phyloP scores from a whole-genome alignment of 1,284 basidiomycete species.

The Austroboletus novae-zelandiae region DNA sequence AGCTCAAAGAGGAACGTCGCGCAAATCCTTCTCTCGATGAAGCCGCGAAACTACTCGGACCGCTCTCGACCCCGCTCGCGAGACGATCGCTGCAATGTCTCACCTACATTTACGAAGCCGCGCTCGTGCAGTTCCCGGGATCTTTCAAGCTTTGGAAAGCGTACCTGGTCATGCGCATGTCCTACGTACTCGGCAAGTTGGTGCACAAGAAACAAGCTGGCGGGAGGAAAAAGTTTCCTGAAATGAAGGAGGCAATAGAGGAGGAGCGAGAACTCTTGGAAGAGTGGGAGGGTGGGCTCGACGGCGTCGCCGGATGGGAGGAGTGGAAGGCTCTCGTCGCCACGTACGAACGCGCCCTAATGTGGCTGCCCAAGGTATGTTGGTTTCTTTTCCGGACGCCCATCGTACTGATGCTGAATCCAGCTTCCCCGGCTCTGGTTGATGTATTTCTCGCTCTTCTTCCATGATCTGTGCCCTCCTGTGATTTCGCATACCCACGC shows the following conservation, averaged over 20 bases:
- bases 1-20: slow-evolving; percentile 55
- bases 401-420: slow-evolving; percentile 11
- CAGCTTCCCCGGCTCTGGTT: slow-evolving; percentile 94
- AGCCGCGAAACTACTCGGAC: slow-evolving; percentile 58
- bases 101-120: slow-evolving; percentile 91
- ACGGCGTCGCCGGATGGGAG: slow-evolving; percentile 87
- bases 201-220: slow-evolving; percentile 73
- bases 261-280: slow-evolving; percentile 77
- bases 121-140: slow-evolving; percentile 83
- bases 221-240: slow-evolving; percentile 84
- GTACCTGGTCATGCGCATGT: slow-evolving; percentile 83
- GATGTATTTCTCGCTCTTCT: slow-evolving; percentile 87
- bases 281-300: slow-evolving; percentile 82
- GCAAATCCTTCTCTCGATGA: slow-evolving; percentile 45
- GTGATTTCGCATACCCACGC: slow-evolving; percentile 87
- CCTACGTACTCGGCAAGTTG: slow-evolving; percentile 81
- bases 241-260: slow-evolving; percentile 86
- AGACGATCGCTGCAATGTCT: slow-evolving; percentile 79
- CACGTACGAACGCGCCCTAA: slow-evolving; percentile 88
- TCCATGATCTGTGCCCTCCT: slow-evolving; percentile 88
- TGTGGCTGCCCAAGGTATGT: slow-evolving; percentile 88
- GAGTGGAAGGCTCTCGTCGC: slow-evolving; percentile 93
- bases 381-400: background rate
- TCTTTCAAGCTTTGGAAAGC: slow-evolving; percentile 96
- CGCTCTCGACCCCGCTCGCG: slow-evolving; percentile 70